These are phyloP conservation scores for Diaporthe australafricana DNA, from an alignment of 2,329 filamentous ascomycete species.

Conservation along the genomic window DNA sequence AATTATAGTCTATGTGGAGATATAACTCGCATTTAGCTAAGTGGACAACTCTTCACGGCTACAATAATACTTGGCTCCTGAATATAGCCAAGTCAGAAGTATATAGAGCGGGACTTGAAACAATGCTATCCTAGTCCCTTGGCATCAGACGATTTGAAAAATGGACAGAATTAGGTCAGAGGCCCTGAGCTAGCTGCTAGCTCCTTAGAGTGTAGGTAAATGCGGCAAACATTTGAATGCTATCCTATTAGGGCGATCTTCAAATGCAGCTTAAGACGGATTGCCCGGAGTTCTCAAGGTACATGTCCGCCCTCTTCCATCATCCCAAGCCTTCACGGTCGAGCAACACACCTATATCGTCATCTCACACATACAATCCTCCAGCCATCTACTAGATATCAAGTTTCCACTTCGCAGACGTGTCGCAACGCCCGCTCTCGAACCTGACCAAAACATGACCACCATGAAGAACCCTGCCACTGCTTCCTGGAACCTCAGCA, in stretches of 20 bases:
- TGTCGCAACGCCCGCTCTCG: not conserved
- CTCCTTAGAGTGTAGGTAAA: not conserved
- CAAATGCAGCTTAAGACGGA: not conserved
- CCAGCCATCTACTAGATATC: not conserved
- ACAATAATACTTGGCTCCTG: not conserved
- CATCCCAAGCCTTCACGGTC: not conserved
- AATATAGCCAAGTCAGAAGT: not conserved
- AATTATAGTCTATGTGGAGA: not conserved
- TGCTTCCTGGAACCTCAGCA: not conserved
- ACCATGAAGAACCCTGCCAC: conserved; percentile 5
- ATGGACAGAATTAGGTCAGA: not conserved
- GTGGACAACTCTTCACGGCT: not conserved
- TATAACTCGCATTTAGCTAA: not conserved
- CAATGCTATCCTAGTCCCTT: not conserved
- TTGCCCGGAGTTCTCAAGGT: not conserved
- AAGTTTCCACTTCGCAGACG: not conserved
- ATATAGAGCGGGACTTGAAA: not conserved
- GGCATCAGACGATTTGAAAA: not conserved
- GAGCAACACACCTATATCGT: not conserved
- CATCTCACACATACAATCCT: not conserved
- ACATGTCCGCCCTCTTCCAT: not conserved
- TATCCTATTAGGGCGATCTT: not conserved
- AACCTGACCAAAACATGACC: not conserved
- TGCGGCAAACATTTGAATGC: not conserved
- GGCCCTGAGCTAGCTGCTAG: not conserved